Conservation (phyloP, 345 rosid species). For the Dipteronia dyeriana region DNA sequence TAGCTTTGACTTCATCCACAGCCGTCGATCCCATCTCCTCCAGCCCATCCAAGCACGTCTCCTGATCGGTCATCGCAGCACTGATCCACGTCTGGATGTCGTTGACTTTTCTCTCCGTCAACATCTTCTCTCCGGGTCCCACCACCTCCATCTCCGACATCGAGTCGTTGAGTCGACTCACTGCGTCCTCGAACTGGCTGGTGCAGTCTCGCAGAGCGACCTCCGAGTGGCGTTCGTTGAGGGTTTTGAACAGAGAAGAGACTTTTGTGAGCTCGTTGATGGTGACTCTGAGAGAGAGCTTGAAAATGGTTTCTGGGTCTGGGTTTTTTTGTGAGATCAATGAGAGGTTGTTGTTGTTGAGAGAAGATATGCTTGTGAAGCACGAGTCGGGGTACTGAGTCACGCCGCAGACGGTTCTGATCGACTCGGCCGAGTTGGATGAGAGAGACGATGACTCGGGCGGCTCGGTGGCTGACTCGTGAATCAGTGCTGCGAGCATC, state of each 20-base stretch:
- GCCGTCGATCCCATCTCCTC: constrained; percentile 62
- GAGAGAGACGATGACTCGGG: constrained; percentile 22
- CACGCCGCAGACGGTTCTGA: constrained; percentile 55
- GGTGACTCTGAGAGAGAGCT: constrained; percentile 50
- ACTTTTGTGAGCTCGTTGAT: constrained; percentile 33
- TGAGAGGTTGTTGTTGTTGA: constrained; percentile 25
- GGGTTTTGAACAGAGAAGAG: constrained; percentile 33
- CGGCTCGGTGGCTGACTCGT: constrained; percentile 5
- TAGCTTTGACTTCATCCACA: constrained; percentile 43
- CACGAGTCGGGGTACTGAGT: constrained; percentile 69
- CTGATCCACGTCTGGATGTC: constrained; percentile 83
- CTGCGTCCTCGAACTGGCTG: constrained; percentile 50
- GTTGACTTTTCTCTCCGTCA: constrained; percentile 40
- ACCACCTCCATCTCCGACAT: constrained; percentile 33
- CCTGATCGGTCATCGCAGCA: constrained; percentile 66
- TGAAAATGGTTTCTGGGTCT: constrained; percentile 61
- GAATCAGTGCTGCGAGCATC: constrained; percentile 35
- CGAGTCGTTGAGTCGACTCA: constrained; percentile 57
- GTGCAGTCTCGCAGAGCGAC: constrained; percentile 60
- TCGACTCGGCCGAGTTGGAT: constrained; percentile 28
- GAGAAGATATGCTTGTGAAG: constrained; percentile 53
- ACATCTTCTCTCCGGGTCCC: constrained; percentile 37
- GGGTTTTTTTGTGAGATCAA: constrained; percentile 3
- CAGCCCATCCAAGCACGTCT: constrained; percentile 71
- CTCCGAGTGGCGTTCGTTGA: constrained; percentile 42